Base-by-base conservation (phyloP, 2,329 filamentous ascomycete species). In the Tolypocladium sp. region DNA sequence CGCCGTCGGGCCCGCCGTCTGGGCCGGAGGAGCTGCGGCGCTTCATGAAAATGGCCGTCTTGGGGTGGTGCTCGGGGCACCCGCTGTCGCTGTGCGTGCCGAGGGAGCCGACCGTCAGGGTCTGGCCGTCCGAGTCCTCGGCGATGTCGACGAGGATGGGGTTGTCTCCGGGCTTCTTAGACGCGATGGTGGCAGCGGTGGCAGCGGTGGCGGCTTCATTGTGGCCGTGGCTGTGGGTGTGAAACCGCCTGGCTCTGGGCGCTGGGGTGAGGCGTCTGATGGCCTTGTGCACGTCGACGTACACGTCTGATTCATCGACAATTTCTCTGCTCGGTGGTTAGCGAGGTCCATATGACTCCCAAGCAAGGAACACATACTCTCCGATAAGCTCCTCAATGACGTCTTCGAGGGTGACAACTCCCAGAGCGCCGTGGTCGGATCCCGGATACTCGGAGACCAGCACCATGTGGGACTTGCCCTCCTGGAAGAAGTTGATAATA, bases 401-500 rank as follows among this genome's bases (percentile, higher is more conserved):
- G 73, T 99, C 94, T 72, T 99, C 94, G 2, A 99, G 78, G 0
- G 94, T 99, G 20, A 99, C 91, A 4, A 99, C 94, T 59, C 94
- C 94, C 15, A 96, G 79, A 7, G 92, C 92, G 53, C 94, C 94
- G 67, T 90, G 87, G 68, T 96, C 88, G 64, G 95, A 91, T n/a
- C 93, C 92, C 1, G 94, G 94, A 38, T 75, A 81, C 68, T 96
- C 90, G 0, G 93, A 97, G 10, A 97, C 94, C 35, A 99, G 79
- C 0, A 97, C 93, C 92, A 99, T 96, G 73, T 99, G 94, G 1
- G 92, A 96, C 73, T 99, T 99, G 67, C 94, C 94, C 78, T 99
- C 94, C 74, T 99, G 94, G 78, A 99, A 99, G 75, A 97, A 99
- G 77, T 99, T 99, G 76, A 99, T 91, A 68, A 99, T 97, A 72